phyloP scores from a whole-genome alignment of 2,329 filamentous ascomycete genomes.

The Aureobasidium sp. region DNA sequence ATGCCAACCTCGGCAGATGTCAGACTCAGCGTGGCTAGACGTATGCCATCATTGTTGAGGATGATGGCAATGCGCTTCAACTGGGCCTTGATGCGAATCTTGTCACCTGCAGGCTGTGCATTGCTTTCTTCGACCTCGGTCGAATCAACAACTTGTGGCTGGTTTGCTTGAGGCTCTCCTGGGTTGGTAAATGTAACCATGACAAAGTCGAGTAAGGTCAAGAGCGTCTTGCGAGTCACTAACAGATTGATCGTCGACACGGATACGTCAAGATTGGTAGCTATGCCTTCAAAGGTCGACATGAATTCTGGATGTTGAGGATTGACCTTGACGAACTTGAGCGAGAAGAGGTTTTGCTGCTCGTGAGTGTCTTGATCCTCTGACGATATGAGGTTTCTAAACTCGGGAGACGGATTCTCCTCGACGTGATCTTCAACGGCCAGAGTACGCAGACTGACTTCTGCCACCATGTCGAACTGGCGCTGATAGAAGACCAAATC shows the following conservation, averaged over 20 bases:
- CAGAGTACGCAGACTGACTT: constrained; percentile 78
- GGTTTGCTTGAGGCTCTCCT: constrained; percentile 19
- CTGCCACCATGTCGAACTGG: constrained; percentile 85
- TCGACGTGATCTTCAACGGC: constrained; percentile 93
- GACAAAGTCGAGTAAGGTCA: constrained; percentile 90
- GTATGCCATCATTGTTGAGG: constrained; percentile 93
- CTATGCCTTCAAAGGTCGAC: constrained; percentile 83
- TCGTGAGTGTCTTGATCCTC: constrained; percentile 63
- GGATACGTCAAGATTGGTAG: constrained; percentile 82
- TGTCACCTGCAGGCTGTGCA: constrained; percentile 46
- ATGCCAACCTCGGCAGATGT: constrained; percentile 88
- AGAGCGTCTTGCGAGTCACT: constrained; percentile 82
- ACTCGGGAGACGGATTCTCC: constrained; percentile 74
- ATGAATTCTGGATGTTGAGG: constrained; percentile 87
- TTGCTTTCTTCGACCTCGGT: constrained; percentile 25
- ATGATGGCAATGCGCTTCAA: constrained; percentile 90
- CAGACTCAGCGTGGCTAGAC: constrained; percentile 84
- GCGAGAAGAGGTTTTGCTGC: constrained; percentile 70
- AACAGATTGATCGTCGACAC: constrained; percentile 95
- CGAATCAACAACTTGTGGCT: constrained; percentile 25
- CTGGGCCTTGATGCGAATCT: constrained; percentile 88
- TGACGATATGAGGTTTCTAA: constrained; percentile 96
- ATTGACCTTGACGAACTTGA: constrained; percentile 87
- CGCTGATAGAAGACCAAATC: constrained; percentile 79
- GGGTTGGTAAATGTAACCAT: constrained; percentile 76